Evolutionary conservation across 1,139 yeast species (phyloP), one percentile per base, ranked within the genome.

Genomic region (Candida sp.): DNA sequence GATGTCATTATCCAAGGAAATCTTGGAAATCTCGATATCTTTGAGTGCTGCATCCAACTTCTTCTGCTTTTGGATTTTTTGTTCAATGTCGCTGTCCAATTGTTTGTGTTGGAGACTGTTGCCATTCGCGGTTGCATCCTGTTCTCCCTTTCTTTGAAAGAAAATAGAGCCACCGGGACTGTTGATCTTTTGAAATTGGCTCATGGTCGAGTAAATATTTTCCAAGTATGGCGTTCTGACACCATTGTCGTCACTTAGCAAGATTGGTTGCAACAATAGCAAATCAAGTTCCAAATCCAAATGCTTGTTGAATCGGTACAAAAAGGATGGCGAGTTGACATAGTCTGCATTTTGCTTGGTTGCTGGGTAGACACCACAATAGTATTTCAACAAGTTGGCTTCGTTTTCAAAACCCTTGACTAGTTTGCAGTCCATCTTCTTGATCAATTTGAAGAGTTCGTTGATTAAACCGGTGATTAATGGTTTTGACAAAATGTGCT

Each of bases 221-320:
- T 92, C 98, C 67, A 92, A 77, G 65, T 92, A 92, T 3, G 98
- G 97, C 1, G 97, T 90, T 65, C 90, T 86, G 49, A 91, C 85
- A 44, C 89, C 86, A 63, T 83, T 82, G 66, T 91, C 97, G 69
- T 91, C 97, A 17, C 96, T 96, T 53, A 91, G 73, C 50, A 92
- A 74, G 52, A 92, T 92, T 3, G 97, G 97, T 65, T 91, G 96
- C 54, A 92, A 77, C 51, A 92, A 72, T 46, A 91, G 73, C 63
- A 91, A 76, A 68, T 92, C 98, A 46, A 88, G 75, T 55, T 86
- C 84, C 52, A 90, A 66, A 48, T 80, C 81, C 49, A 74, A 67
- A 50, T 75, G 80, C 57, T 85, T 78, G 66, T 68, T 82, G 59
- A 79, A 88, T 56, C 84, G 83, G 67, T 84, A 88, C 58, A 86